phyloP scores from a whole-genome alignment of 2,329 filamentous ascomycete genomes.

The Pseudogymnoascus sp. region DNA sequence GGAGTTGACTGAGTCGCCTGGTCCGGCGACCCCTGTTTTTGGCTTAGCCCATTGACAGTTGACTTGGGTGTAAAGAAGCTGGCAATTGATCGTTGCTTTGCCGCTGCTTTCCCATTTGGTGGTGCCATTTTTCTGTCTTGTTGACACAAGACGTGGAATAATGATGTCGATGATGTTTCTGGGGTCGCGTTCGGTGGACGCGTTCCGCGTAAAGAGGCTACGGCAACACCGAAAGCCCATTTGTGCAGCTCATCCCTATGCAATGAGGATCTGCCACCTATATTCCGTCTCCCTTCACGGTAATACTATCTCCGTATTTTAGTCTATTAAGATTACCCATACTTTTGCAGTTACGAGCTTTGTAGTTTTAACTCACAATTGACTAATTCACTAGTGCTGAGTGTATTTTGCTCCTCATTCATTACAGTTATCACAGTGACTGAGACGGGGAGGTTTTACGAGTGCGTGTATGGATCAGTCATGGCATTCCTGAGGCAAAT shows the following conservation, averaged over 20 bases:
- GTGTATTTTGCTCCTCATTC: background rate
- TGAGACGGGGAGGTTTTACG: background rate
- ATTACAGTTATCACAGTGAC: background rate
- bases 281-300: background rate
- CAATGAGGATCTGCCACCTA: background rate
- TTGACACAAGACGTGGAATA: background rate
- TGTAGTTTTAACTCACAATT: background rate
- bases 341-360: background rate
- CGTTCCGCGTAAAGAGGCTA: conserved; percentile 13
- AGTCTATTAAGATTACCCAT: background rate
- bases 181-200: conserved; percentile 12
- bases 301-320: background rate
- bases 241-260: background rate
- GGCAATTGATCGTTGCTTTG: conserved; percentile 72
- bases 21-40: conserved; percentile 17
- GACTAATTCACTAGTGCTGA: background rate
- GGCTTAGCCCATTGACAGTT: conserved; percentile 37
- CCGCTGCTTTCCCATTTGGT: conserved; percentile 17
- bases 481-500: background rate
- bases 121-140: conserved; percentile 20
- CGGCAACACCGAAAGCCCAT: background rate
- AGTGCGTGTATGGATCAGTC: background rate
- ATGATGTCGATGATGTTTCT: conserved; percentile 3
- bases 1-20: conserved; percentile 29
- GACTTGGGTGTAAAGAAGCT: conserved; percentile 68